Conservation (phyloP, 2,329 filamentous ascomycete genomes). For the Aureobasidium sp. region DNA sequence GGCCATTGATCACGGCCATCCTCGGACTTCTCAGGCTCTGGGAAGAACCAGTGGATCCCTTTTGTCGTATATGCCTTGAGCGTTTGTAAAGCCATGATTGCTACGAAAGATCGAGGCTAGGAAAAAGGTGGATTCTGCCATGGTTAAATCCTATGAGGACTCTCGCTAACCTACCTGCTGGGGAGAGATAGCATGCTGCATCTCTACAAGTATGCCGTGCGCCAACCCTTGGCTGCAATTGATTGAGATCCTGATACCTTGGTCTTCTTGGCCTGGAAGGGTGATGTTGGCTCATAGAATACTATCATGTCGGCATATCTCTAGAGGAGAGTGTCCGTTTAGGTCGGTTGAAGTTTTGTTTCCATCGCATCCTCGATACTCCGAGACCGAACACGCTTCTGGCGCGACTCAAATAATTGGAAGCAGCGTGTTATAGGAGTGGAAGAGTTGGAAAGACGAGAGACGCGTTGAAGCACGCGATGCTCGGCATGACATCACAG, state of each 20-base stretch:
- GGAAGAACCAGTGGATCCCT: background rate
- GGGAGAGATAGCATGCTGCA: background rate
- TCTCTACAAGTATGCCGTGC: background rate
- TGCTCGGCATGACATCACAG: background rate
- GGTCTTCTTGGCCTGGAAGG: background rate
- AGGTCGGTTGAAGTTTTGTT: background rate
- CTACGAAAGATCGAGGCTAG: background rate
- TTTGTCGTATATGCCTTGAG: background rate
- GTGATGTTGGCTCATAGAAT: background rate
- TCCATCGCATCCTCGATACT: background rate
- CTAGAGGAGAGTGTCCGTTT: no score
- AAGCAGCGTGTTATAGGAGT: background rate
- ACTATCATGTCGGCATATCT: background rate
- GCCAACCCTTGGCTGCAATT: background rate
- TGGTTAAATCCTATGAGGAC: background rate
- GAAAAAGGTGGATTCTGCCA: background rate
- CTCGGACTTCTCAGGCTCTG: constrained; percentile 22
- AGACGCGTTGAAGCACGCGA: background rate
- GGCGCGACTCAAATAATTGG: no score
- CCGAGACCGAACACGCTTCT: rapidly evolving
- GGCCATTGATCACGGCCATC: constrained; percentile 48
- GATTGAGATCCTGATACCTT: background rate
- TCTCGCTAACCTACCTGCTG: background rate
- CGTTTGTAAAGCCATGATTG: background rate
- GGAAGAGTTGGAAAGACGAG: background rate